These are phyloP conservation scores for Entomortierella chlamydospora DNA, from an alignment of 192 early-diverging fungal genomes.

Conservation along the genomic window DNA sequence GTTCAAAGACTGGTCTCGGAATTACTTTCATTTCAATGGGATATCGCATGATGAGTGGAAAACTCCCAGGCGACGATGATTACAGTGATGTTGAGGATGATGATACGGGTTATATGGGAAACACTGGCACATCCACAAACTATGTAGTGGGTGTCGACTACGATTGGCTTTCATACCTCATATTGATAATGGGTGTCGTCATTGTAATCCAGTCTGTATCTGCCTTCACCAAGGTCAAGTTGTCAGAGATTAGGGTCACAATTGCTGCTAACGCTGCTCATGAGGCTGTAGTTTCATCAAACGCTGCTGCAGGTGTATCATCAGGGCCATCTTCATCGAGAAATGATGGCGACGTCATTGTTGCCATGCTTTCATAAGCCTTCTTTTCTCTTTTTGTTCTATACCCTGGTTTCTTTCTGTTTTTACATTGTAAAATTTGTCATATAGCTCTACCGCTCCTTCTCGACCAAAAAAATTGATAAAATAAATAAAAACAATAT, in stretches of 20 bases:
- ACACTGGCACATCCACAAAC: slow-evolving; percentile 11
- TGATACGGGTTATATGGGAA: slow-evolving; percentile 39
- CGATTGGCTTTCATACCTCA: slow-evolving; percentile 1
- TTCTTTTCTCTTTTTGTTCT: too few relatives aligned
- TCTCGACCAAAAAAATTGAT: too few relatives aligned
- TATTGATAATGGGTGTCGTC: not conserved
- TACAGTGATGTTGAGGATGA: not conserved
- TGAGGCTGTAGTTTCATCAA: not conserved
- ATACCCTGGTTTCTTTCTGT: not conserved
- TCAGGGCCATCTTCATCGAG: not conserved
- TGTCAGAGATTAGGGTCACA: not conserved
- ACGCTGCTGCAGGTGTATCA: slow-evolving; percentile 6
- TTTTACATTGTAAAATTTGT: not conserved
- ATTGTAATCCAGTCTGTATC: not conserved
- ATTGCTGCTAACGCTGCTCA: not conserved
- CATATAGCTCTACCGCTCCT: too few relatives aligned
- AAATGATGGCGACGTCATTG: not conserved
- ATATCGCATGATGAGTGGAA: slow-evolving; percentile 73
- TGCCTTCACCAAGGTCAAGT: not conserved
- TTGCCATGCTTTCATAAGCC: slow-evolving; percentile 1
- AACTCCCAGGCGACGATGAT: slow-evolving; percentile 42
- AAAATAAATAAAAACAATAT: too few relatives aligned
- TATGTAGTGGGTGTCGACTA: not conserved
- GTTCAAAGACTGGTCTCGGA: slow-evolving; percentile 82
- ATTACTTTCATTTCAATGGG: slow-evolving; percentile 86